Conservation (phyloP, 1,284 basidiomycete species). For the Flammula alnicola region DNA sequence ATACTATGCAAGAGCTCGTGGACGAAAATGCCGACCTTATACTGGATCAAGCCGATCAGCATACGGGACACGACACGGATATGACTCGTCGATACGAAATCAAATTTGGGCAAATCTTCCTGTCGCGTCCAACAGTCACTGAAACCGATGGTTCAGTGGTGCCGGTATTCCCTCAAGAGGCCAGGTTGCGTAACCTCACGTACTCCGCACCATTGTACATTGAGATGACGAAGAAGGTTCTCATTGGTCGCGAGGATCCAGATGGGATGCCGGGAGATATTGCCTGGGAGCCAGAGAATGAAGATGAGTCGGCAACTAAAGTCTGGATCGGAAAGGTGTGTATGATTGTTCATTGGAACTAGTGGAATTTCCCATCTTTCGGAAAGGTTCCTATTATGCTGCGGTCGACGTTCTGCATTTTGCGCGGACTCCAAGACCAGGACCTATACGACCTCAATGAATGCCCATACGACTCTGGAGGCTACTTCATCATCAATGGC, state of each 20-base stretch:
- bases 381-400: conserved; percentile 96
- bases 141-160: conserved; percentile 96
- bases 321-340: conserved; percentile 95
- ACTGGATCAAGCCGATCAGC: conserved; percentile 95
- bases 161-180: conserved; percentile 97
- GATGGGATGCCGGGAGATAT: conserved; percentile 84
- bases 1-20: conserved; percentile 99
- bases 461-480: conserved; percentile 97
- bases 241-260: conserved; percentile 81
- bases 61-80: conserved; percentile 84
- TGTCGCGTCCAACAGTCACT: conserved; percentile 92
- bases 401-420: conserved; percentile 93
- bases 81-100: conserved; percentile 94
- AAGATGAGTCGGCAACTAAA: conserved; percentile 74
- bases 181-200: conserved; percentile 90
- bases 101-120: conserved; percentile 96
- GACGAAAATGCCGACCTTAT: conserved; percentile 95
- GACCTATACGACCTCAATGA: conserved; percentile 93
- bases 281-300: conserved; percentile 80
- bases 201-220: conserved; percentile 97
- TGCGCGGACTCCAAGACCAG: conserved; percentile 79
- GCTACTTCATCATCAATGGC: conserved; percentile 99
- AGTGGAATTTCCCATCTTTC: conserved; percentile 17
- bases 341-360: conserved; percentile 17
- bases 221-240: conserved; percentile 90